Evolutionary conservation across 176 grass and related monocot species (phyloP), one percentile per base, ranked within the genome.

Genomic region (Aegilops longissima): DNA sequence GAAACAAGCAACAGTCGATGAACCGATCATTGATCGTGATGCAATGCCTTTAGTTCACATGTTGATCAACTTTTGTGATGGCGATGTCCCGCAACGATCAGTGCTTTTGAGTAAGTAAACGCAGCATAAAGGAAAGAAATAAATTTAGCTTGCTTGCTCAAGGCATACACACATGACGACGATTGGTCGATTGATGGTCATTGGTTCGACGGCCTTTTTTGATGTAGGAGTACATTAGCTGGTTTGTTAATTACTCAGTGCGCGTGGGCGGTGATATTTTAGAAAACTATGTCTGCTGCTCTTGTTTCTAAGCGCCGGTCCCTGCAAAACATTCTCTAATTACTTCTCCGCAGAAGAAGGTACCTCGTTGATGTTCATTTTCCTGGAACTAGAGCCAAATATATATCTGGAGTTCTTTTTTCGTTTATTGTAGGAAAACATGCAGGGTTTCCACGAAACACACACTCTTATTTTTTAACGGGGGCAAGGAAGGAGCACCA

Each of bases 11-110:
- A 42, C 4, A 31, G 33, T 5, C 1, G 18, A 31, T 33, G 44
- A 49, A 76, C 52, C 3, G 25, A 54, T 2, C 9, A 39, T 9
- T 40, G 44, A 47, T 45, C 16, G 56, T 61, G 88, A 81, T 70
- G 79, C 61, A 61, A 44, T 11, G 61, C 16, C 4, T 77, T 70
- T 83, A 20, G 25, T 54, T 82, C 79, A 86, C 79, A 86, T 86
- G 83, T 9, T 52, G 70, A 44, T 82, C 78, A 63, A 38, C 78
- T 86, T 90, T 86, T 77, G 12, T 52, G 84, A 83, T 66, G 84
- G 64, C 79, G 40, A 64, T 62, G 80, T 78, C 47, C 21, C 31
- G 54, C 27, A 47, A 24, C 24, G 17, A n/a, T 61, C 49, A 49
- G 51, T 61, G 44, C 25, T 83, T 58, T 13, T 52, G 47, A 64